Conservation (phyloP, 371 early-diverging fungal genomes). For the Lichtheimia ornata region DNA sequence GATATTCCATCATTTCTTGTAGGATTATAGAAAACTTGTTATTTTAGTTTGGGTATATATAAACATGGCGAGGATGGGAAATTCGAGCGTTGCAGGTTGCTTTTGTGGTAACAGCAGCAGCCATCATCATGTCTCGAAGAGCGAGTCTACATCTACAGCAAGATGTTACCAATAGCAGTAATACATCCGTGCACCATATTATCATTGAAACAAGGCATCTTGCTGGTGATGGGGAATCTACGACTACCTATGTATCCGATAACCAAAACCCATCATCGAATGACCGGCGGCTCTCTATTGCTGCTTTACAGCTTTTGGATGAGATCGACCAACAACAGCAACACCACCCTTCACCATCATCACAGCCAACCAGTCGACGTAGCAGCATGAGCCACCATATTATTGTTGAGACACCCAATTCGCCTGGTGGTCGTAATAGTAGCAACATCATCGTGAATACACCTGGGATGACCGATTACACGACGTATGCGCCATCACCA, state of each 20-base stretch:
- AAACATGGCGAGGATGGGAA: no score
- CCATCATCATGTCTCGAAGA: no score
- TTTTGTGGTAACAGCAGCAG: no score
- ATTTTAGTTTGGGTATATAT: no score
- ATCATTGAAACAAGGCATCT: conserved; percentile 11
- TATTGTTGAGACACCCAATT: conserved; percentile 1
- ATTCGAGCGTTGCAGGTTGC: no score
- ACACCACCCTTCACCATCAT: no score
- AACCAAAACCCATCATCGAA: neutral
- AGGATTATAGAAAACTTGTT: no score
- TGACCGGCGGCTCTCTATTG: conserved; percentile 10
- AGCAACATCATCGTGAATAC: no score
- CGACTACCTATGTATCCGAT: neutral
- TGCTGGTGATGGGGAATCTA: neutral
- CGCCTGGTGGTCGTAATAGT: no score
- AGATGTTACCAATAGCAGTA: no score
- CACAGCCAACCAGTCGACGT: neutral
- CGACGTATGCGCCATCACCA: conserved; percentile 1
- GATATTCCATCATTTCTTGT: no score
- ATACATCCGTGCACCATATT: conserved; percentile 3
- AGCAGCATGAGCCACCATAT: conserved; percentile 11
- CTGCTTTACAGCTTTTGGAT: conserved; percentile 4
- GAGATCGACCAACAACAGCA: conserved; percentile 1
- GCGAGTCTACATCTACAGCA: no score
- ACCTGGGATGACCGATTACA: neutral